phyloP scores from a whole-genome alignment of 129 eudicot species.

The Lactuca sativa region DNA sequence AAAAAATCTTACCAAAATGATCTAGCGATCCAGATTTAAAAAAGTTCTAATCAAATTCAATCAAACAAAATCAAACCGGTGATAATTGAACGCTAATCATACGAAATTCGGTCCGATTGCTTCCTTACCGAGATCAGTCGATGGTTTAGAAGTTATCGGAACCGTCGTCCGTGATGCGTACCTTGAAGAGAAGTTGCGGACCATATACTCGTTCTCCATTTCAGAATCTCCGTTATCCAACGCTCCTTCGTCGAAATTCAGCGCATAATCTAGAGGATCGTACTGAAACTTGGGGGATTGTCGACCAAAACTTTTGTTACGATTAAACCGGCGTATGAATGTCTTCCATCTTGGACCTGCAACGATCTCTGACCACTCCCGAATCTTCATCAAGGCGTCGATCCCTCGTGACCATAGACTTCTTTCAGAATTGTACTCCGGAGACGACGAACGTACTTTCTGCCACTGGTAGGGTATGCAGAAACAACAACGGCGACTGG shows the following conservation, averaged over 20 bases:
- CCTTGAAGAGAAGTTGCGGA: conserved; percentile 57
- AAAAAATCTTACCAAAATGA: conserved; percentile 5
- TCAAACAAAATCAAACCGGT: conserved; percentile 15
- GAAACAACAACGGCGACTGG: conserved; percentile 33
- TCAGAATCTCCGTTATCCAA: conserved; percentile 31
- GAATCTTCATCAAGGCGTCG: conserved; percentile 46
- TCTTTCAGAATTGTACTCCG: not conserved
- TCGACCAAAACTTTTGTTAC: conserved; percentile 31
- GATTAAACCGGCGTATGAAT: conserved; percentile 63
- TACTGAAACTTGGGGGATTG: conserved; percentile 49
- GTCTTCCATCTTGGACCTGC: conserved; percentile 79
- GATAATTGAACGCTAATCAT: conserved; percentile 20
- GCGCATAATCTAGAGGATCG: conserved; percentile 67
- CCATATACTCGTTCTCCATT: conserved; percentile 40
- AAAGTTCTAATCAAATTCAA: conserved; percentile 1
- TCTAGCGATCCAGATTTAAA: conserved; percentile 23
- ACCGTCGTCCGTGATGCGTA: conserved; percentile 40
- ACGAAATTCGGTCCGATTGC: conserved; percentile 35
- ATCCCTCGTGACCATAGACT: conserved; percentile 40
- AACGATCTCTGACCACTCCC: conserved; percentile 77
- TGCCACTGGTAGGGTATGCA: conserved; percentile 41
- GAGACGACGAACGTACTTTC: conserved; percentile 18
- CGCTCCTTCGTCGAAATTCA: conserved; percentile 69
- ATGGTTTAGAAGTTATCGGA: conserved; percentile 25
- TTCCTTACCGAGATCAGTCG: conserved; percentile 42